Evolutionary conservation across 768 basidiomycete genomes (phyloP), one percentile per base, ranked within the genome.

Genomic region (Macrolepiota dolichaula): DNA sequence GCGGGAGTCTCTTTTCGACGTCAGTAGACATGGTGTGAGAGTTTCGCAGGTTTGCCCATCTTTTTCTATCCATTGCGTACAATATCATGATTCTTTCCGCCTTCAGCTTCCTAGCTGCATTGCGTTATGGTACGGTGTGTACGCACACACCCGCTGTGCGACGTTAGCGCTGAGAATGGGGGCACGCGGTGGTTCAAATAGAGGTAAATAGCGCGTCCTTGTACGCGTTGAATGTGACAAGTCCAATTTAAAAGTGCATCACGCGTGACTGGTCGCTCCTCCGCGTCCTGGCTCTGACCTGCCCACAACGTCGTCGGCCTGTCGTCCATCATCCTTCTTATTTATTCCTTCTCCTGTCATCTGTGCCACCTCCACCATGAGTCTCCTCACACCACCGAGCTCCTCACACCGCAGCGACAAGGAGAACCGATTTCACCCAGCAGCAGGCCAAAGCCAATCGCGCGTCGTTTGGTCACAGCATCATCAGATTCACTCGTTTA

Each of bases 351-450:
- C 54, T 56, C 35, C 55, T 54, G 49, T 64, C 51, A 17, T 36
- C 65, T 46, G 50, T 51, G 37, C 42, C 53, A 25, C 50, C 42
- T 25, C 53, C 51, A 64, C 57, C 68, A 85, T 84, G 77, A 70
- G 71, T 62, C 80, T 89, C 25, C 79, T 78, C 5, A 88, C 87
- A 0, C 88, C 88, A 11, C 88, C 88, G 4, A 74, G 74, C 57
- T 81, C 87, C 4, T 76, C 81, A 5, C 86, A 85, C 59, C 72
- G 80, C 55, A 65, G 63, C 29, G 69, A 69, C 62, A 77, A 74
- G 63, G 81, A 86, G 69, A 86, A 85, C 69, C 53, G 57, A 25
- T 51, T 35, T 24, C 58, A 11, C 32, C 25, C 60, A 44, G 57
- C 36, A 1, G 65, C 72, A 17, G 59, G 62, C 29, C 29, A 32